Base-by-base conservation (phyloP, 2,329 filamentous ascomycete genomes). In the Lecanosticta acicola region DNA sequence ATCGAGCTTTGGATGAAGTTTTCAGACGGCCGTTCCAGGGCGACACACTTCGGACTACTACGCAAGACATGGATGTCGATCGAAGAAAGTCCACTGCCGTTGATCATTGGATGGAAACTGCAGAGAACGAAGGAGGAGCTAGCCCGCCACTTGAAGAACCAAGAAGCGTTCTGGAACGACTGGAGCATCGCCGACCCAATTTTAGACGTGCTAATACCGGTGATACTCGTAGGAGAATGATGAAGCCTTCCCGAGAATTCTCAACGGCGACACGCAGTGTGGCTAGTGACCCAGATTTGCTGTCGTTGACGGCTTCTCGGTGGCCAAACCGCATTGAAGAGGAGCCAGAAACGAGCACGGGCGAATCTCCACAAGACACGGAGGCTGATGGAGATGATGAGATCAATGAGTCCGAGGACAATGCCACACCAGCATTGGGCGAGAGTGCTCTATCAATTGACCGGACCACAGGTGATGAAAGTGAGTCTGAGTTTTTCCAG, bases 341-440 rank as follows among this genome's bases (percentile, higher is more conserved):
- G 66, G 59, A 71, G 61, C 49, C 59, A 53, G 59, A 70, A 60
- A 56, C 65, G n/a, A 65, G 61, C 41, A 66, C 63, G 37, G 63
- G 72, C 46, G 65, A 75, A 48, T 53, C 72, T 33, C 69, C 75
- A 35, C 75, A 70, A 59, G 81, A 89, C 47, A 89, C 86, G 0
- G 87, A 93, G 59, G 87, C 83, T 4, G 88, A 94, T 18, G 88
- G 88, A 0, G 90, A 96, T 59, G 90, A 95, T 58, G 90, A 96
- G 65, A 90, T 85, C 3, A 86, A 89, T 45, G 24, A 90, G 16
- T 56, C 58, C 80, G 57, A 60, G 18, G 71, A 76, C 14, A 71
- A 75, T n/a, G 68, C 53, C 4, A 64, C 62, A 5, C 65, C 66
- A 2, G 47, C 33, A 4, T 11, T 63, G 10, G 60, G 60, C n/a